Evolutionary conservation across 495 filamentous ascomycete species (phyloP).

Genomic region (Chaetomidium leptoderma): DNA sequence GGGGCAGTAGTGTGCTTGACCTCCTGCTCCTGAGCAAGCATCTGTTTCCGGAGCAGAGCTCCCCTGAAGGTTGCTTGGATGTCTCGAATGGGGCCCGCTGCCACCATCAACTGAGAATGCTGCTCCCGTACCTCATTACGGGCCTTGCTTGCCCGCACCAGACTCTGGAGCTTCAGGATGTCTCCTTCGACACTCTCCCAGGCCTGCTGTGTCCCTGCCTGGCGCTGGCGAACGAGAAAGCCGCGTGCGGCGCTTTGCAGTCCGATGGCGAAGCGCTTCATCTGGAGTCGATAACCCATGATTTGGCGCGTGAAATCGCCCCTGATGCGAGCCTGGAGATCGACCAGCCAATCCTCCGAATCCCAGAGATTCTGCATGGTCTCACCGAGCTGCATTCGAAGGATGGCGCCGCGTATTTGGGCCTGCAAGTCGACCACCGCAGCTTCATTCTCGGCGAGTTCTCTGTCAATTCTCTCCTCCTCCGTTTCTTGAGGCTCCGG

Average conservation of each 20-base stretch:
- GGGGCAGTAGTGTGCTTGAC: conserved; percentile 45
- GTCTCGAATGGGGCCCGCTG: conserved; percentile 52
- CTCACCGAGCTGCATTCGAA: conserved; percentile 71
- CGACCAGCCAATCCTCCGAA: conserved; percentile 67
- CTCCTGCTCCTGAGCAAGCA: conserved; percentile 52
- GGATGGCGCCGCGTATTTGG: conserved; percentile 75
- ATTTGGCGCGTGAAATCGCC: conserved; percentile 69
- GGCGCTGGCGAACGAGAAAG: conserved; percentile 65
- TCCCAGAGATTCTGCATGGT: conserved; percentile 92
- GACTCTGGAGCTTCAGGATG: conserved; percentile 75
- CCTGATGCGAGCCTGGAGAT: conserved; percentile 78
- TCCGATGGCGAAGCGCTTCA: conserved; percentile 67
- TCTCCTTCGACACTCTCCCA: conserved; percentile 68
- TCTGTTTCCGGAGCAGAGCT: conserved; percentile 48
- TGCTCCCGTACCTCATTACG: conserved; percentile 63
- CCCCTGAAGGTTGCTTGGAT: conserved; percentile 73
- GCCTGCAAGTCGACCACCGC: conserved; percentile 76
- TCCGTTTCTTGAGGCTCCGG: conserved; percentile 79
- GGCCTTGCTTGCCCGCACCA: conserved; percentile 72
- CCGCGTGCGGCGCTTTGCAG: conserved; percentile 79
- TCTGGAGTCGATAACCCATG: conserved; percentile 69
- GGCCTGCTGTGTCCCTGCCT: conserved; percentile 56
- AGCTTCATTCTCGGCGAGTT: conserved; percentile 69
- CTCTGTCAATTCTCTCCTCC: conserved; percentile 81
- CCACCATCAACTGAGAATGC: conserved; percentile 55